A percentile compares a stretch with the other conserved stretches of the same genome.
Evolutionary conservation across 2,329 filamentous ascomycete genomes (phyloP).

Genomic region (Xylogone sp.): DNA sequence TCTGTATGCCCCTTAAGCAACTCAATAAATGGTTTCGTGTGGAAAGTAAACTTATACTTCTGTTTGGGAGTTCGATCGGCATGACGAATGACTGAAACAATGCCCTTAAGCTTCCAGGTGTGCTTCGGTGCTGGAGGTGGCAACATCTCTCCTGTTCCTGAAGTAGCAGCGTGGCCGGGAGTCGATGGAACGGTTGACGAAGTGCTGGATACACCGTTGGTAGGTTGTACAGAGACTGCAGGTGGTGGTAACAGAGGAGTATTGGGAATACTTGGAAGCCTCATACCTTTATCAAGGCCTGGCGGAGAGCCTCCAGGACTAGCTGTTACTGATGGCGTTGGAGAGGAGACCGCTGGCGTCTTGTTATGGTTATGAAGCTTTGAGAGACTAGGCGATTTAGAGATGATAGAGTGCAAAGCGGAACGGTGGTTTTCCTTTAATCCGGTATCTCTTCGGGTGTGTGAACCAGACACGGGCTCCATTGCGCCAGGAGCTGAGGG

Average conservation of each 20-base stretch:
- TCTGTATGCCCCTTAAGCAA: constrained; percentile 93
- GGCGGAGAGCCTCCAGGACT: constrained; percentile 26
- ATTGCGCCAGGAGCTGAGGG: no score
- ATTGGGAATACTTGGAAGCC: constrained; percentile 17
- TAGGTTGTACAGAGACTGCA: constrained; percentile 10
- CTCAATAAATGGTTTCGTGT: constrained; percentile 93
- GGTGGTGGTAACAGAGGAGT: constrained; percentile 23
- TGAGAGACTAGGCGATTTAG: constrained; percentile 60
- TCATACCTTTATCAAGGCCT: constrained; percentile 14
- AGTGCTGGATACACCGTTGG: constrained; percentile 13
- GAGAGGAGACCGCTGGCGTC: constrained; percentile 38
- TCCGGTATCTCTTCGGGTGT: constrained; percentile 15
- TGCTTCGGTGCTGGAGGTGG: constrained; percentile 74
- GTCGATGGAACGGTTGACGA: constrained; percentile 18
- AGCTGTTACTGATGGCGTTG: constrained; percentile 32
- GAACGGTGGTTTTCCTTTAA: constrained; percentile 42
- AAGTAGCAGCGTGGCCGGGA: constrained; percentile 7
- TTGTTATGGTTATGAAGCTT: constrained; percentile 43
- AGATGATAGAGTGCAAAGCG: constrained; percentile 53
- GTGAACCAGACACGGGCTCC: not conserved
- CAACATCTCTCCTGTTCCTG: constrained; percentile 14
- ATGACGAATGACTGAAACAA: constrained; percentile 94
- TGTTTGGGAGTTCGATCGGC: constrained; percentile 97
- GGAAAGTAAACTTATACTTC: constrained; percentile 99
- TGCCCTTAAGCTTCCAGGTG: constrained; percentile 96